These are phyloP conservation scores for Myriosclerotinia scirpicola DNA, from an alignment of 2,329 filamentous ascomycete species.

Conservation along the genomic window DNA sequence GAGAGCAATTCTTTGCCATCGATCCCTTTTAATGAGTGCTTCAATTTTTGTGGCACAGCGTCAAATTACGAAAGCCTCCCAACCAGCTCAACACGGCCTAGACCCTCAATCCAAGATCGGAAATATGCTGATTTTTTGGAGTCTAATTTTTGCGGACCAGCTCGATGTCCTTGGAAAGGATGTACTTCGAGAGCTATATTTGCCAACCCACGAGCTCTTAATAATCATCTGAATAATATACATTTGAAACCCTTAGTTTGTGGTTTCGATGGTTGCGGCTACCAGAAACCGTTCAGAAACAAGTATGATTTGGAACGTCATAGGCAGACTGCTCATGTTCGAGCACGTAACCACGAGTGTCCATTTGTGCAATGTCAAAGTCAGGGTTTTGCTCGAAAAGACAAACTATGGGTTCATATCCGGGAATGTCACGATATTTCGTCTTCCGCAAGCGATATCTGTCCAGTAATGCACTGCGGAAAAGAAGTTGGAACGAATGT, in stretches of 20 bases:
- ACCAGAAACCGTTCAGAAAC: conserved; percentile 21
- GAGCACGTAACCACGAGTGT: conserved; percentile 8
- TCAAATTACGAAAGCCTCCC: neutral
- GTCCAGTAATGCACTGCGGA: neutral
- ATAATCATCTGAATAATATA: conserved; percentile 10
- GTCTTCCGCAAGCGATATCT: neutral
- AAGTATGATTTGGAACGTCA: conserved; percentile 20
- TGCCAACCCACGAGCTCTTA: neutral
- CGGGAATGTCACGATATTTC: neutral
- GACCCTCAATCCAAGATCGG: neutral
- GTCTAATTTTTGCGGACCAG: neutral
- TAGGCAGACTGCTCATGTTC: conserved; percentile 1
- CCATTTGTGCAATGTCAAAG: neutral
- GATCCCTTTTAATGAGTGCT: neutral
- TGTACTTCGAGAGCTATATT: conserved; percentile 14
- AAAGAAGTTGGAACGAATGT: neutral
- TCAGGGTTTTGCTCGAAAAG: conserved; percentile 2
- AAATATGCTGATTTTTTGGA: neutral
- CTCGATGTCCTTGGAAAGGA: neutral
- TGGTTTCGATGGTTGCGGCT: neutral
- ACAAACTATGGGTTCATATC: conserved; percentile 15
- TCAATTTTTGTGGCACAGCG: neutral
- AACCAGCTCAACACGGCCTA: neutral
- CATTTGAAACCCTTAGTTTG: conserved; percentile 9
- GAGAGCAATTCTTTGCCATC: neutral